Conservation (phyloP, 495 filamentous ascomycete genomes). For the Endocarpon pusillum region DNA sequence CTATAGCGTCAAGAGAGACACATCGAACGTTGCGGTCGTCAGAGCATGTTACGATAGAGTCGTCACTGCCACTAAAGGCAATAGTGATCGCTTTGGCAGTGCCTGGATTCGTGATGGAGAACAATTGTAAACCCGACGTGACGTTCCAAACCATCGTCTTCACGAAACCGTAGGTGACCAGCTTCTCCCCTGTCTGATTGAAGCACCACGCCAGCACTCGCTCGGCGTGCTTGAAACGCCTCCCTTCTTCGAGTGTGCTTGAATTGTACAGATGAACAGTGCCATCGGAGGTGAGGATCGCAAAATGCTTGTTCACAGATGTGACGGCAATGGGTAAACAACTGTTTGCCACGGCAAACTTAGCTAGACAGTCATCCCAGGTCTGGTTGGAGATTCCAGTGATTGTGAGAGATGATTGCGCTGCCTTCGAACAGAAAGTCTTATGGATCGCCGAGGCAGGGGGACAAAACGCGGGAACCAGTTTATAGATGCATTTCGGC, state of each 20-base stretch:
- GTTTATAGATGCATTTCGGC: constrained; percentile 20
- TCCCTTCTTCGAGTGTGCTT: constrained; percentile 5
- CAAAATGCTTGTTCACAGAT: constrained; percentile 6
- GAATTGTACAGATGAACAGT: constrained; percentile 9
- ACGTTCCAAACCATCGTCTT: constrained; percentile 6
- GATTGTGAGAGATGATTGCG: constrained; percentile 4
- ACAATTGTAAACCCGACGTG: constrained; percentile 6
- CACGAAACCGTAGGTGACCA: constrained; percentile 11
- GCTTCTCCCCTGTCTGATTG: constrained; percentile 4
- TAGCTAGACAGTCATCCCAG: constrained; percentile 15
- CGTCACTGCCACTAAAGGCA: constrained; percentile 6
- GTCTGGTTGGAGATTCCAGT: constrained; percentile 5
- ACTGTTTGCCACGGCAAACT: constrained; percentile 4
- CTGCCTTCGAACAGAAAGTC: constrained; percentile 5
- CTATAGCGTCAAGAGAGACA: constrained; percentile 3
- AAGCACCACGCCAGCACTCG: constrained; percentile 7
- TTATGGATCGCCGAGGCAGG: constrained; percentile 8
- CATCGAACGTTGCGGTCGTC: constrained; percentile 10
- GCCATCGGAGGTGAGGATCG: constrained; percentile 9
- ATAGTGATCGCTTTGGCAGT: constrained; percentile 10
- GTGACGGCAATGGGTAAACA: constrained; percentile 5
- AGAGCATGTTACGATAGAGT: constrained; percentile 8
- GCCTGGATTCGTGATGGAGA: constrained; percentile 7
- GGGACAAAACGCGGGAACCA: constrained; percentile 23
- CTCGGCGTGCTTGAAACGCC: constrained; percentile 10